Base-by-base conservation (phyloP, 306 rosid genomes). In the Aeschynomene evenia region DNA sequence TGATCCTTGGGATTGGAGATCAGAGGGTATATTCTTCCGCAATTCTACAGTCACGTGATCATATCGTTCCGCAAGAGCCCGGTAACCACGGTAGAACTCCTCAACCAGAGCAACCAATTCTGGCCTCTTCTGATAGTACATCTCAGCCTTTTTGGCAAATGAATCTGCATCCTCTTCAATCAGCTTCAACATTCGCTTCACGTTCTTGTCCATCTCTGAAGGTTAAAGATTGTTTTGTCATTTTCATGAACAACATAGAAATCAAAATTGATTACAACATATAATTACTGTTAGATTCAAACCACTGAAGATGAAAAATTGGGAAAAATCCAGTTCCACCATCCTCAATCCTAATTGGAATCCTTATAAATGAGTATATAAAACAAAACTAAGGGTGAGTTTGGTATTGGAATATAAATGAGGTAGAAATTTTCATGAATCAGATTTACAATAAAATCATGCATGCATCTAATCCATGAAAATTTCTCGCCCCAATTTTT, bases 91-190 rank as follows among this genome's bases (percentile, higher is more conserved):
- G 81, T 89, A 87, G 68, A 89, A 91, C 50, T 95, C 95, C 82
- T 91, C 97, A 29, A 95, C 97, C 76, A 85, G 89, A 78, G 95
- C 72, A 70, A 91, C 68, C 82, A 95, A 84, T 54, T 89, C 96
- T 11, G 99, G 99, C 61, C 99, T 83, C 82, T 85, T 94, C 77
- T 91, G 90, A 76, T 94, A 91, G 85, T 94, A 94, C 99, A 94
- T 94, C 73, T 95, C 97, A 58, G 91, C 99, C 70, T 80, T 95
- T 77, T 84, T 95, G 21, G 99, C 99, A 64, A 91, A 89, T 39
- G 99, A 88, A 82, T 95, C 99, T 48, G 89, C 99, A 80, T 94
- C 97, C 65, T 89, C 89, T 79, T 94, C 99, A 23, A 94, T 82
- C 77, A 94, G 80, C 95, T 84, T 91, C 92, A 94, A 66, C 96